These are phyloP conservation scores for Vanrija pseudolonga DNA, from an alignment of 1,284 basidiomycete species.

Conservation along the genomic window DNA sequence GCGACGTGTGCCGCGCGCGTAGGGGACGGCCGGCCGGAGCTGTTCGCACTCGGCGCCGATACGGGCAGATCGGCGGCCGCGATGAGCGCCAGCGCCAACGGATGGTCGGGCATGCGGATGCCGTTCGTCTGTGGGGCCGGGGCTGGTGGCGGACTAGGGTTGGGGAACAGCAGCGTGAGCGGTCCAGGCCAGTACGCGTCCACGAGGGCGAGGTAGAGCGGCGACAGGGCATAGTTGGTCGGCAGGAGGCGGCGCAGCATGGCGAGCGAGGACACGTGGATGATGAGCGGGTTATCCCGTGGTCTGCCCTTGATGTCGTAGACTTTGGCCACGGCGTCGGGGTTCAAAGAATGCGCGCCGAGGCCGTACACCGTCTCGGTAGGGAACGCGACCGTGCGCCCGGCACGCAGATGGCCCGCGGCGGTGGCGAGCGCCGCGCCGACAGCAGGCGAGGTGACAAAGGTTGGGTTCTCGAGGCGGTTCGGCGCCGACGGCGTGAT, in stretches of 20 bases:
- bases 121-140: conserved; percentile 66
- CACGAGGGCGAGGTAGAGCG: conserved; percentile 68
- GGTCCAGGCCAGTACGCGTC: conserved; percentile 92
- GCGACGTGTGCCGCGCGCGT: conserved; percentile 85
- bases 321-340: conserved; percentile 66
- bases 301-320: conserved; percentile 90
- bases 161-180: conserved; percentile 86
- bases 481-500: conserved; percentile 11
- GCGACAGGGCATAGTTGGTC: conserved; percentile 57
- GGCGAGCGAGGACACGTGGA: conserved; percentile 79
- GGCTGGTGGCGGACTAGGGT: conserved; percentile 50
- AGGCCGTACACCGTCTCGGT: conserved; percentile 99
- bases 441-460: conserved; percentile 23
- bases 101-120: conserved; percentile 90
- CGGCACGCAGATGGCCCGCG: conserved; percentile 34
- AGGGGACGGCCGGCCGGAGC: conserved; percentile 88
- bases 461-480: conserved; percentile 34
- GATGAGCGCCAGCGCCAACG: conserved; percentile 86
- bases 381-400: conserved; percentile 72
- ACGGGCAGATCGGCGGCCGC: conserved; percentile 69
- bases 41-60: conserved; percentile 94
- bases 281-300: conserved; percentile 94
- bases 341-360: conserved; percentile 72
- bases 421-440: conserved; percentile 31
- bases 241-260: conserved; percentile 80